Evolutionary conservation across 768 basidiomycete genomes (phyloP).

Genomic region (Fomitopsis pulvina): DNA sequence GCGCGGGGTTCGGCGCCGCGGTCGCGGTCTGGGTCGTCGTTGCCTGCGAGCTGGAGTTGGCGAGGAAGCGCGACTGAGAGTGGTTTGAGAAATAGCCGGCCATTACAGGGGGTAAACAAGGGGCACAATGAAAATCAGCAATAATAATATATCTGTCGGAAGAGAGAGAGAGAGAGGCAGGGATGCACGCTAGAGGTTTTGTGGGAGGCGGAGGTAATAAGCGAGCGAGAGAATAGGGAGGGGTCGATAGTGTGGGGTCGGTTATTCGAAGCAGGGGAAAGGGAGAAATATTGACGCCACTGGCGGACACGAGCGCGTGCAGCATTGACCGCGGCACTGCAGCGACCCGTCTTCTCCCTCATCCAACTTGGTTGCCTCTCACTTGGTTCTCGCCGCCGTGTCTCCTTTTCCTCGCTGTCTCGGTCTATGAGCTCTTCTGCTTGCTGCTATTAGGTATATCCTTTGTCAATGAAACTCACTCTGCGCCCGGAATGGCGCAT

Average conservation of each 20-base stretch:
- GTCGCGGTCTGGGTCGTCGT: constrained; percentile 20
- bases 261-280: background rate
- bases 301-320: background rate
- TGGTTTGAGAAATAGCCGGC: constrained; percentile 79
- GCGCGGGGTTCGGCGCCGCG: constrained; percentile 13
- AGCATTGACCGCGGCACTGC: background rate
- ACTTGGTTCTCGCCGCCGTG: background rate
- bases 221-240: background rate
- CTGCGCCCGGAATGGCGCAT: constrained; percentile 80
- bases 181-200: background rate
- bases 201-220: background rate
- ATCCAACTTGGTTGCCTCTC: constrained; percentile 6
- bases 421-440: background rate
- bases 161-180: background rate
- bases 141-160: no score
- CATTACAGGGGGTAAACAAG: constrained; percentile 13
- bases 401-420: background rate
- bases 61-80: constrained; percentile 63
- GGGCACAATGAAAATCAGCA: background rate
- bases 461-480: constrained; percentile 51
- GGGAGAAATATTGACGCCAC: background rate
- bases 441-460: constrained; percentile 5
- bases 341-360: constrained; percentile 3
- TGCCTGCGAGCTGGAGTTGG: constrained; percentile 33
- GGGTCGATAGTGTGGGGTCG: background rate